A percentile compares a stretch with the other conserved stretches of the same genome.
These are phyloP conservation scores for Mytilinidion resinicola DNA, from an alignment of 495 filamentous ascomycete genomes.

Conservation along the genomic window DNA sequence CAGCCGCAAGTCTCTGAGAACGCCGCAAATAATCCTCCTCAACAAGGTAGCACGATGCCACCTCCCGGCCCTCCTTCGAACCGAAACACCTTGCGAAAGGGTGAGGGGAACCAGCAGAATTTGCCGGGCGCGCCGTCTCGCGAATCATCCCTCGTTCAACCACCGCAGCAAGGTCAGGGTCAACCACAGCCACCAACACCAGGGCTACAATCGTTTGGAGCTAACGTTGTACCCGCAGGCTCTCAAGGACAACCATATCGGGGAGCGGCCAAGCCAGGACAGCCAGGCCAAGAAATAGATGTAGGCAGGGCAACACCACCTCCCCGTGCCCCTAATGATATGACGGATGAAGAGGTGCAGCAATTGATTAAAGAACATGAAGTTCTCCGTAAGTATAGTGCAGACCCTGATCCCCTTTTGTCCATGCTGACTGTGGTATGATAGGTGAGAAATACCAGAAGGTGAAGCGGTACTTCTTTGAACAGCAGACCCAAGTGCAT, in stretches of 20 bases:
- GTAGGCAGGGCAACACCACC: constrained; percentile 34
- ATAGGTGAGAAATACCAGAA: constrained; percentile 93
- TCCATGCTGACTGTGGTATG: neutral
- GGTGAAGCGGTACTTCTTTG: constrained; percentile 95
- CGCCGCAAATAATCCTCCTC: constrained; percentile 11
- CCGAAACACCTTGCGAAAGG: constrained; percentile 26
- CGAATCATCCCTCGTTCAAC: constrained; percentile 26
- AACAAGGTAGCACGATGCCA: constrained; percentile 23
- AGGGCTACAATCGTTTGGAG: constrained; percentile 32
- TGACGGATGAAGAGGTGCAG: constrained; percentile 36
- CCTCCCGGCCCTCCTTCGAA: constrained; percentile 1
- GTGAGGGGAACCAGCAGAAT: constrained; percentile 15
- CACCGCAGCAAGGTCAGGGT: constrained; percentile 26
- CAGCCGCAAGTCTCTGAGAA: constrained; percentile 4
- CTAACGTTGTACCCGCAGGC: constrained; percentile 33
- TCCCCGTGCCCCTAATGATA: constrained; percentile 30
- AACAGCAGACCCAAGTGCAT: constrained; percentile 88
- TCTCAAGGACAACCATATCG: constrained; percentile 33
- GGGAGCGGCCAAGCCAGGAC: constrained; percentile 12
- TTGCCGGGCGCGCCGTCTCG: constrained; percentile 19
- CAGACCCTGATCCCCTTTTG: neutral
- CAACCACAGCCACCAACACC: constrained; percentile 24
- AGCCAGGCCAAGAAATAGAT: constrained; percentile 27
- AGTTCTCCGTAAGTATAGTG: constrained; percentile 34
- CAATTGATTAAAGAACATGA: constrained; percentile 38